Evolutionary conservation across 2,329 filamentous ascomycete species (phyloP).

Genomic region (Septoria petroselini): DNA sequence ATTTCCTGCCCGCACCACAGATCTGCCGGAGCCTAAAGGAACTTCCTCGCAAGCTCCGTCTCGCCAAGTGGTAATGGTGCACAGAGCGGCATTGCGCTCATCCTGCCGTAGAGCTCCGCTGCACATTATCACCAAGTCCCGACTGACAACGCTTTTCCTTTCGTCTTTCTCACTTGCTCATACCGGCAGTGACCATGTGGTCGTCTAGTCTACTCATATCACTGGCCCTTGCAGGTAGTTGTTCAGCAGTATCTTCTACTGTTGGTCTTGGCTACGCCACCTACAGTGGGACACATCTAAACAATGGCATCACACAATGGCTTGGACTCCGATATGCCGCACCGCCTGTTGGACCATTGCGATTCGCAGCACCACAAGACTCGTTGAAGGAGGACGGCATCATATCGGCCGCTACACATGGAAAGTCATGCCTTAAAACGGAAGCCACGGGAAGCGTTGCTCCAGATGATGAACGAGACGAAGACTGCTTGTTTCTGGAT

Average conservation of each 20-base stretch:
- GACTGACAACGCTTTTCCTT: not conserved
- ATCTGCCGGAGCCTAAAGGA: constrained; percentile 3
- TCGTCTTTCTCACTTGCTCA: not conserved
- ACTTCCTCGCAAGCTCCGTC: too few species aligned
- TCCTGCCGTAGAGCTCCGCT: too few species aligned
- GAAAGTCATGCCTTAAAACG: constrained; percentile 39
- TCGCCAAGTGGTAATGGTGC: too few species aligned
- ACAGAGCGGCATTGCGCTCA: too few species aligned
- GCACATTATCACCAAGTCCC: not conserved
- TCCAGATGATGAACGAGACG: constrained; percentile 43
- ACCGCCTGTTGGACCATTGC: constrained; percentile 61
- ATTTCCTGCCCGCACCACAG: not conserved
- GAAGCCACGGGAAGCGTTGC: constrained; percentile 22
- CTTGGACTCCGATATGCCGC: constrained; percentile 72
- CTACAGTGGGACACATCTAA: constrained; percentile 57
- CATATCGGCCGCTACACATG: constrained; percentile 52
- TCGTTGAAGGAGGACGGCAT: constrained; percentile 49
- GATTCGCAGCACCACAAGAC: constrained; percentile 66
- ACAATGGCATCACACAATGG: constrained; percentile 65
- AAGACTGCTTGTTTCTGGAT: constrained; percentile 69
- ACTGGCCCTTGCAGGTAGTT: constrained; percentile 3
- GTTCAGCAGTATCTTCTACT: constrained; percentile 38
- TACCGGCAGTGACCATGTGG: not conserved
- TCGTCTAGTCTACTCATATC: not conserved
- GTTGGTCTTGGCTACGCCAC: constrained; percentile 66